A percentile compares a stretch with the other conserved stretches of the same genome.
Evolutionary conservation across 2,329 filamentous ascomycete genomes (phyloP).

Genomic region (Metarhizium rileyi): DNA sequence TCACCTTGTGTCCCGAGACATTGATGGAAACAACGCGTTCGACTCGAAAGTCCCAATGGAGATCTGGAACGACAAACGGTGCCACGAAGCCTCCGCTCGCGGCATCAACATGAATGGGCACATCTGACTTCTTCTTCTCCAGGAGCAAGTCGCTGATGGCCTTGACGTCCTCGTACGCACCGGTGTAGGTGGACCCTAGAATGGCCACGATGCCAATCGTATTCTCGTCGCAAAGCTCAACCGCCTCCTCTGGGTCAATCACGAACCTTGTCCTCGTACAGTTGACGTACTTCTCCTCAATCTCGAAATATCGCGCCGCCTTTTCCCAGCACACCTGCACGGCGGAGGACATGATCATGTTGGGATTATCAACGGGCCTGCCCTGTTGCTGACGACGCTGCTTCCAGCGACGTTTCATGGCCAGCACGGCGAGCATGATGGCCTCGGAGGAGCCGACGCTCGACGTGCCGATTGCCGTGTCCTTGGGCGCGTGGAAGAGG

Average conservation of each 20-base stretch:
- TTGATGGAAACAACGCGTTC: constrained; percentile 90
- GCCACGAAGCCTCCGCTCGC: constrained; percentile 89
- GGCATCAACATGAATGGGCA: constrained; percentile 88
- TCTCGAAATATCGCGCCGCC: constrained; percentile 78
- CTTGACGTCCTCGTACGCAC: constrained; percentile 91
- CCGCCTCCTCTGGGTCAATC: constrained; percentile 53
- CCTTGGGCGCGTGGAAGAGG: constrained; percentile 71
- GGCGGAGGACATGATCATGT: constrained; percentile 91
- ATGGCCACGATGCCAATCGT: constrained; percentile 89
- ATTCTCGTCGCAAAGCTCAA: constrained; percentile 33
- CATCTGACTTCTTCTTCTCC: constrained; percentile 62
- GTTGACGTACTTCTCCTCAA: constrained; percentile 76
- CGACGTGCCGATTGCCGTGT: constrained; percentile 72
- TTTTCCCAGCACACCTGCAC: constrained; percentile 99
- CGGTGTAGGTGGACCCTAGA: constrained; percentile 87
- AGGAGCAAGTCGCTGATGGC: constrained; percentile 84
- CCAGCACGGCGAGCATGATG: constrained; percentile 46
- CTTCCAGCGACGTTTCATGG: constrained; percentile 58
- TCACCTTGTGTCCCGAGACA: constrained; percentile 80
- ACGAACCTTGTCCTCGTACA: constrained; percentile 53
- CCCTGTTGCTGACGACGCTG: constrained; percentile 75
- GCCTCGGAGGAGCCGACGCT: constrained; percentile 85
- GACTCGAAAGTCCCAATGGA: constrained; percentile 88
- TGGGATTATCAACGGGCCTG: constrained; percentile 71
- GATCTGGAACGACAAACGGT: constrained; percentile 74